Evolutionary conservation across 192 early-diverging fungal genomes (phyloP), one percentile per base, ranked within the genome.

Genomic region (Rhizoclosmatium globosum): DNA sequence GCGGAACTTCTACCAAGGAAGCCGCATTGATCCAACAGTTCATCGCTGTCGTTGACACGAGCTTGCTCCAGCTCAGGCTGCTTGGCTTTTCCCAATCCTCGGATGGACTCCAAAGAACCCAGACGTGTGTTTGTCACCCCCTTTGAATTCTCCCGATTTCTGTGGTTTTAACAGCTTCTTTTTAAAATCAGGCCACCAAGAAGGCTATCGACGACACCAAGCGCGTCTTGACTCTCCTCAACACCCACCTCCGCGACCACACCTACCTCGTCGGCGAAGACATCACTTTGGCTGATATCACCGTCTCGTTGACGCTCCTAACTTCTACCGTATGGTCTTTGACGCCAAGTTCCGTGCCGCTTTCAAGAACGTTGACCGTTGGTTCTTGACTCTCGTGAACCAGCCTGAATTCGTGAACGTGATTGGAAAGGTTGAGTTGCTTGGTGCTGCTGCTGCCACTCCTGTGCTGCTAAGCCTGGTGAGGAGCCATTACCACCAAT

Each of bases 251-350:
- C 38, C 72, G 92, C 64, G 86, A 86, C 88, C 90, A 92, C 85
- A 98, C 97, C 81, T 98, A 91, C 92, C 87, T 98, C 71, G 95
- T 97, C 69, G 95, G 94, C 76, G 97, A 98, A 87, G 85, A 85
- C 77, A 84, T 98, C 76, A 97, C 97, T 78, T 82, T 95, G 46
- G 97, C 97, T 61, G 97, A 98, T 84, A 92, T 97, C 77, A 72
- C 87, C 64, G 80, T 95, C 47, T 89, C 87, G 78, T 78, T 86
- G 64, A 74, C 85, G 38, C 86, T 95, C 66, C 31, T 86, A 75
- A 76, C 68, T 87, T 88, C 78, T 88, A 88, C 87, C 70, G 78
- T 9, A 53, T 82, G 57, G 84, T 93, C 64, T 90, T 95, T 39
- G 93, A 94, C 61, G 85, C 86, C 62, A 86, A 87, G 38, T 94